Conservation (phyloP, 208 protist species). For the Crithidia thermophila region DNA sequence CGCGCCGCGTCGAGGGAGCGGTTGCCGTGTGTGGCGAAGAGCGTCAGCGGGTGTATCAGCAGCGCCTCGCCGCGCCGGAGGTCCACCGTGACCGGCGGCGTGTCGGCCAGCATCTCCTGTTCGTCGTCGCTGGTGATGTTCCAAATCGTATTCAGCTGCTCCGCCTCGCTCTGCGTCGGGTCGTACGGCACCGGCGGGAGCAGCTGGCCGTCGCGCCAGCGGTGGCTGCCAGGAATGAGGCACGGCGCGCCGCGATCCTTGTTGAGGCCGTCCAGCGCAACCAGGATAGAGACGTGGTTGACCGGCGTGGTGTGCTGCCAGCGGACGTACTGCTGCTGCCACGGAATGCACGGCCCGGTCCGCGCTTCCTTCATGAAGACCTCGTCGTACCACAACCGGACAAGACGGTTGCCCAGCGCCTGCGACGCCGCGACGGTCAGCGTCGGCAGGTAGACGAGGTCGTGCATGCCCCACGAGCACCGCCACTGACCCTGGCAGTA, state of each 20-base stretch:
- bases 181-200: constrained; percentile 76
- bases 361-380: constrained; percentile 79
- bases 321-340: constrained; percentile 84
- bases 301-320: constrained; percentile 80
- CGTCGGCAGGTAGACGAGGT: constrained; percentile 80
- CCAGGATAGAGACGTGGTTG: constrained; percentile 72
- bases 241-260: constrained; percentile 86
- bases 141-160: constrained; percentile 89
- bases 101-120: constrained; percentile 81
- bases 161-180: constrained; percentile 60
- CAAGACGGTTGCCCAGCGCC: constrained; percentile 71
- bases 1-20: constrained; percentile 58
- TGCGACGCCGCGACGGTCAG: constrained; percentile 85
- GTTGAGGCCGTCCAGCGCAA: constrained; percentile 84
- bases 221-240: constrained; percentile 80
- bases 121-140: constrained; percentile 79
- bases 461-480: constrained; percentile 83
- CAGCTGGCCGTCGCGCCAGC: constrained; percentile 75
- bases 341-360: constrained; percentile 74
- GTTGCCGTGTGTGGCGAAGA: constrained; percentile 84
- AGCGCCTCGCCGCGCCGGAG: constrained; percentile 77
- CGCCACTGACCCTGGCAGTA: constrained; percentile 88
- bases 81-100: constrained; percentile 74
- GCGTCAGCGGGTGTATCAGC: constrained; percentile 78
- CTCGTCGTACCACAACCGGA: constrained; percentile 89